These are phyloP conservation scores for Cercophora newfieldiana DNA, from an alignment of 495 filamentous ascomycete species.

Conservation along the genomic window DNA sequence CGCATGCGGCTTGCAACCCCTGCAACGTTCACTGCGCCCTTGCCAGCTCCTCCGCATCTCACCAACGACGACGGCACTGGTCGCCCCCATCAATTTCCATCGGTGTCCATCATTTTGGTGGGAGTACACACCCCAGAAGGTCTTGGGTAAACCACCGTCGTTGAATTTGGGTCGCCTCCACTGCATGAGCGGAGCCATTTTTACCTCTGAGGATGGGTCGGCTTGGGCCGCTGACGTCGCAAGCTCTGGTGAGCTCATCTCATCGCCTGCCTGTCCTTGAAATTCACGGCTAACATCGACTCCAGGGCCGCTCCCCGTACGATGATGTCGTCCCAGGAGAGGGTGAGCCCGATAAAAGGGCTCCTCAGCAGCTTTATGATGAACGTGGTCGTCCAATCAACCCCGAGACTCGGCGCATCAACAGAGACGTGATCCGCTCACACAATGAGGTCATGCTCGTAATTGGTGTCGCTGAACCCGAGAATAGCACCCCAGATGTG, in stretches of 20 bases:
- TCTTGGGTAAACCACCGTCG: neutral
- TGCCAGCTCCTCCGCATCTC: neutral
- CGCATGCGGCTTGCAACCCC: slow-evolving; percentile 22
- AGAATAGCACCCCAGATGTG: slow-evolving; percentile 33
- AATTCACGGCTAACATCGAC: neutral
- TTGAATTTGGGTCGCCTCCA: too few species aligned
- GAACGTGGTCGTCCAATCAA: slow-evolving; percentile 69
- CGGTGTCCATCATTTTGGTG: neutral
- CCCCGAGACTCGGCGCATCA: slow-evolving; percentile 51
- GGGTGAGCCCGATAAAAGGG: slow-evolving; percentile 49
- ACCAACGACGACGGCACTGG: neutral
- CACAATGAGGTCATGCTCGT: slow-evolving; percentile 61
- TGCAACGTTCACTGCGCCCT: neutral
- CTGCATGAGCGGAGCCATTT: neutral
- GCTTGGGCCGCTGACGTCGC: slow-evolving; percentile 51
- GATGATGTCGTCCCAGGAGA: slow-evolving; percentile 57
- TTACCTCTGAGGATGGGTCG: slow-evolving; percentile 42
- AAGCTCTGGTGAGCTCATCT: slow-evolving; percentile 47
- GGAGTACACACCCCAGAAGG: neutral
- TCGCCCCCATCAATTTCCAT: too few species aligned
- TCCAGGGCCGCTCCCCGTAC: slow-evolving; percentile 70
- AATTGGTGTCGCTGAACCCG: slow-evolving; percentile 54
- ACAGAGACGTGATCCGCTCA: slow-evolving; percentile 52
- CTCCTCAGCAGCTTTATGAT: slow-evolving; percentile 63
- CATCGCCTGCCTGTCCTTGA: neutral